Evolutionary conservation across 768 basidiomycete species (phyloP), one percentile per base, ranked within the genome.

Genomic region (Phallus indusiatus): DNA sequence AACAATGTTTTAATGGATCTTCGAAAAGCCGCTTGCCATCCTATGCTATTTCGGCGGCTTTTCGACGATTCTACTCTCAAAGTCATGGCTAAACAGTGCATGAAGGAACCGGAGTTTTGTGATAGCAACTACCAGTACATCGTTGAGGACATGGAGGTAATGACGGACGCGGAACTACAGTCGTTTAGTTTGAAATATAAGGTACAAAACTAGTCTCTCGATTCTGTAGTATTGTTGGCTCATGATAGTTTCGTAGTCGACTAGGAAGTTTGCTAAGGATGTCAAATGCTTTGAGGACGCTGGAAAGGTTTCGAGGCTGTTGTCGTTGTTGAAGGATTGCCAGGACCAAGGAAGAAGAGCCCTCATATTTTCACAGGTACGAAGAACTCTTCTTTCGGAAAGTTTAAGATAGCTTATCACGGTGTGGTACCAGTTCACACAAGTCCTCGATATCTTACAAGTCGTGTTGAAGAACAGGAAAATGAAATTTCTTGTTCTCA

Each of bases 1-100:
- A 90, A 89, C 1, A 94, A 99, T 69, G 93, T 99, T 55, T 78
- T 99, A 36, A 98, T 98, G 92, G 94, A 96, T 67, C 78, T 99
- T 16, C 84, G 96, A 34, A 99, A 99, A 72, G 96, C 96, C 2
- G 88, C 95, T 1, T 87, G 85, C 33, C 96, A 99, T 73, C 95
- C 96, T 1, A 90, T 98, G 86, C 78, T 99, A 17, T 99, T 99
- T 78, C 81, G 96, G 34, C 83, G 80, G 42, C 78, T 78, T 5
- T 99, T 90, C 70, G 85, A 85, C 17, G 90, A 96, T 67, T 80
- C 84, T 20, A 81, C 74, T 49, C 71, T 99, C 64, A 78, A 79
- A 21, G 76, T 81, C 1, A 84, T 98, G 62, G 82, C 95, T 7
- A 90, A 81, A 67, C 83, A 86, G 54, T 77, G 96, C 54, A 72